These are phyloP conservation scores for Saccharomycopsis crataegensis DNA, from an alignment of 1,139 yeast species.

Conservation along the genomic window DNA sequence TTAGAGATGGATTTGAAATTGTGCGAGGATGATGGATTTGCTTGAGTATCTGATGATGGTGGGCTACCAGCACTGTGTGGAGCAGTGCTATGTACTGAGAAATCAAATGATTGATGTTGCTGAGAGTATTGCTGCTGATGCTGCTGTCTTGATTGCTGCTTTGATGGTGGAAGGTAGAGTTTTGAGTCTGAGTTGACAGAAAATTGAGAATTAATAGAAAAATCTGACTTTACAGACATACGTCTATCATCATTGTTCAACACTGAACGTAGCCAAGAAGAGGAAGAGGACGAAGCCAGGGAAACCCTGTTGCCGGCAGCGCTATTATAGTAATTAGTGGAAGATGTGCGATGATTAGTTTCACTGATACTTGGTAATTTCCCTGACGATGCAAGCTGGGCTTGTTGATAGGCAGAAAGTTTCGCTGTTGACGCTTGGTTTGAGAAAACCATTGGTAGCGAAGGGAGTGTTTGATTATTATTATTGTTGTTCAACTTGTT, in stretches of 20 bases:
- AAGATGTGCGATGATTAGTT: not conserved
- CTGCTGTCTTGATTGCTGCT: slow-evolving; percentile 4
- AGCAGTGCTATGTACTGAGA: not conserved
- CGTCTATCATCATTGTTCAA: slow-evolving; percentile 17
- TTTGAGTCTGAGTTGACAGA: slow-evolving; percentile 17
- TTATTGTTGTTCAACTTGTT: not conserved
- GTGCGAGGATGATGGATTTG: not conserved
- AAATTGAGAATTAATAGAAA: slow-evolving; percentile 12
- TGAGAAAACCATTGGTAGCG: slow-evolving; percentile 13
- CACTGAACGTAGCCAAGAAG: slow-evolving; percentile 15
- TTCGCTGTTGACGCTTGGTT: slow-evolving; percentile 9
- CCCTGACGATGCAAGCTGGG: slow-evolving; percentile 15
- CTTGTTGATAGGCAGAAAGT: slow-evolving; percentile 19
- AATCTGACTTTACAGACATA: slow-evolving; percentile 12
- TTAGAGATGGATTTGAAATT: not conserved
- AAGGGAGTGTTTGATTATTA: slow-evolving; percentile 2
- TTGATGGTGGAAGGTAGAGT: slow-evolving; percentile 12
- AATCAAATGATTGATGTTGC: not conserved
- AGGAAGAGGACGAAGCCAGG: slow-evolving; percentile 5
- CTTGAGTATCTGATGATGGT: not conserved
- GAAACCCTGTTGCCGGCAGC: slow-evolving; percentile 1
- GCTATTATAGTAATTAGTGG: not conserved
- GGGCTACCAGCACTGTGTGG: not conserved
- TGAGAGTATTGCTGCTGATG: not conserved
- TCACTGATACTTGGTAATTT: slow-evolving; percentile 17